Conservation (phyloP, 2,329 filamentous ascomycete genomes). For the Torrubiellomyces zombiae region DNA sequence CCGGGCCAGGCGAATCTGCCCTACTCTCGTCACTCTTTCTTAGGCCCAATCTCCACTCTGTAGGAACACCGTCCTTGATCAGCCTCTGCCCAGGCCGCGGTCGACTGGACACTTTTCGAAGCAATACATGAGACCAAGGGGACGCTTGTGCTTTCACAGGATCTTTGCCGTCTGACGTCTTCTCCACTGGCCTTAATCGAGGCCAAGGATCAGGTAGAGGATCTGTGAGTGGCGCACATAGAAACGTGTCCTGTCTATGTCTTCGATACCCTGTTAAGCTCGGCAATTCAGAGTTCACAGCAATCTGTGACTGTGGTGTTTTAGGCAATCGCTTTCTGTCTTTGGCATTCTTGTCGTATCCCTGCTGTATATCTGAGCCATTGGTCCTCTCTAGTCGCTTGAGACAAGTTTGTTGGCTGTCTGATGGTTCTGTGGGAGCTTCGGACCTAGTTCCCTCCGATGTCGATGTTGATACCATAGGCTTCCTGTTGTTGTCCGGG, state of each 20-base stretch:
- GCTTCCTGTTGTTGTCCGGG: too few species aligned
- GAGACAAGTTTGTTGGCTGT: too few species aligned
- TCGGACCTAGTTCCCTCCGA: too few species aligned
- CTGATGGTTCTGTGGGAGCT: too few species aligned
- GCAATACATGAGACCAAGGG: constrained; percentile 3
- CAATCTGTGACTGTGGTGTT: too few species aligned
- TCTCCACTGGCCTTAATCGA: constrained; percentile 3
- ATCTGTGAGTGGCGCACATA: constrained; percentile 3
- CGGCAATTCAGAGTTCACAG: constrained; percentile 4
- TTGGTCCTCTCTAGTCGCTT: too few species aligned
- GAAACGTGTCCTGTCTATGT: constrained; percentile 5
- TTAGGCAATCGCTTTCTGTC: too few species aligned
- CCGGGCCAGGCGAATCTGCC: too few species aligned
- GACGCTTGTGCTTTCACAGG: background rate
- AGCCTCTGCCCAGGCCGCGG: background rate
- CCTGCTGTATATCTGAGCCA: too few species aligned
- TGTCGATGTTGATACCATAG: too few species aligned
- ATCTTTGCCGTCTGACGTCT: background rate
- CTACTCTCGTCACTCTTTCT: background rate
- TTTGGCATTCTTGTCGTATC: too few species aligned
- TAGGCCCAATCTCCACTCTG: constrained; percentile 1
- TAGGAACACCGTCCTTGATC: background rate
- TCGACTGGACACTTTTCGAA: constrained; percentile 3
- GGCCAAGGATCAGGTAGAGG: constrained; percentile 6
- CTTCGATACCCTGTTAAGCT: constrained; percentile 4